phyloP scores from a whole-genome alignment of 108 stramenopile species.

The Phaeodactylum tricornutum region DNA sequence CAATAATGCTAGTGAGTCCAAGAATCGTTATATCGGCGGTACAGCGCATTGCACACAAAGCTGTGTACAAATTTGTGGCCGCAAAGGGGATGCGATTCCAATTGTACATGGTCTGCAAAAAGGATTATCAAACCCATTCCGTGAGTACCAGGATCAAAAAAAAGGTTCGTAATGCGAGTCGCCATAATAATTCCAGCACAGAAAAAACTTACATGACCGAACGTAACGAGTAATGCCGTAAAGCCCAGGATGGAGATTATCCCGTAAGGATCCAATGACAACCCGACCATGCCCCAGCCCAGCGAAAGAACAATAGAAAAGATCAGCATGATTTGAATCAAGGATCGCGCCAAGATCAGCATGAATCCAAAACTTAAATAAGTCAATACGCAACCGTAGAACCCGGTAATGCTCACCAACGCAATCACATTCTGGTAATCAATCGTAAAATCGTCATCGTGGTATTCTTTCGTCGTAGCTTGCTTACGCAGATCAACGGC shows the following conservation, averaged over 20 bases:
- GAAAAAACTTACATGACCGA: too few species aligned
- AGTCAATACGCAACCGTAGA: constrained; percentile 22
- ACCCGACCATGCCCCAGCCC: constrained; percentile 28
- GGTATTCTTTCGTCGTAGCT: neutral
- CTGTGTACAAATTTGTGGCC: constrained; percentile 59
- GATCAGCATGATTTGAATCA: constrained; percentile 31
- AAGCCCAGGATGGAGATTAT: constrained; percentile 19
- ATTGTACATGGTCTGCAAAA: constrained; percentile 41
- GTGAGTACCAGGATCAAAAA: too few species aligned
- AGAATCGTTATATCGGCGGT: constrained; percentile 41
- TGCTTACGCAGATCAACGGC: neutral
- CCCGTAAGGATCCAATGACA: constrained; percentile 14
- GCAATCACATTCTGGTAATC: constrained; percentile 31
- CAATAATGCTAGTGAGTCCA: constrained; percentile 31
- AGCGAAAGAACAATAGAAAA: constrained; percentile 22
- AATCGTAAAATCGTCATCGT: constrained; percentile 14
- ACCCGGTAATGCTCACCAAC: constrained; percentile 18
- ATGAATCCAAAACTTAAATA: constrained; percentile 31
- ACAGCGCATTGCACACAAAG: constrained; percentile 46
- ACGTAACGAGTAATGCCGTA: constrained; percentile 21
- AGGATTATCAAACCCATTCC: too few species aligned
- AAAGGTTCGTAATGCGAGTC: too few species aligned
- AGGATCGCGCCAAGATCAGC: constrained; percentile 28
- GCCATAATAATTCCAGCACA: too few species aligned
- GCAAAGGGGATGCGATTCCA: constrained; percentile 75